Percentiles rank a stretch among this genome's conserved stretches.
phyloP scores from a whole-genome alignment of 2,329 filamentous ascomycete species.

The Chrysoporthe austroafricana region DNA sequence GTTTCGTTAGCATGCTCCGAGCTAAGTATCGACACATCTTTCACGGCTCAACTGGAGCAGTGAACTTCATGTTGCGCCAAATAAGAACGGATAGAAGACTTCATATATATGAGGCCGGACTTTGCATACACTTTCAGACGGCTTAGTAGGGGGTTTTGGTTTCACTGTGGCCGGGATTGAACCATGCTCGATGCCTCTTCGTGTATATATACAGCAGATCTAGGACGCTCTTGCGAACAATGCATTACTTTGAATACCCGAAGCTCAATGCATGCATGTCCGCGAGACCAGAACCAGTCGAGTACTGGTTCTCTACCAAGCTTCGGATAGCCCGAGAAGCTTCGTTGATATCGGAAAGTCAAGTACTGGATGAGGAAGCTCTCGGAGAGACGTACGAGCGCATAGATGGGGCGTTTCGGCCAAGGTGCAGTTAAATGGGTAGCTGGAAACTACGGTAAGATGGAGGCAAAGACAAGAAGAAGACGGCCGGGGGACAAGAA shows the following conservation, averaged over 20 bases:
- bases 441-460: too few species aligned
- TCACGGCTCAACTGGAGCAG: background rate
- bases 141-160: background rate
- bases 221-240: background rate
- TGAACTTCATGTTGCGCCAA: background rate
- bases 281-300: background rate
- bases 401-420: too few species aligned
- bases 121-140: background rate
- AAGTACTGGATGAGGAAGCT: background rate
- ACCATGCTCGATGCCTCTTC: background rate
- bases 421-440: too few species aligned
- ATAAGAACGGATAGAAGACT: background rate
- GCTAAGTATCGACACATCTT: background rate
- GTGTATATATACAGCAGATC: background rate
- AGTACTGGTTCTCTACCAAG: background rate
- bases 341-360: background rate
- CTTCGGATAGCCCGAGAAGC: too few species aligned
- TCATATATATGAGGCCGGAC: background rate
- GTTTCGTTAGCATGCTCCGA: background rate
- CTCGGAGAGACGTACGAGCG: constrained; percentile 47
- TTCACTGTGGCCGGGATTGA: background rate
- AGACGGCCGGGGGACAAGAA: background rate
- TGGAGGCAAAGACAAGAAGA: background rate
- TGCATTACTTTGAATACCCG: background rate
- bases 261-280: background rate